Evolutionary conservation across 352 stramenopile genomes (phyloP).

Genomic region (Pythium insidiosum): DNA sequence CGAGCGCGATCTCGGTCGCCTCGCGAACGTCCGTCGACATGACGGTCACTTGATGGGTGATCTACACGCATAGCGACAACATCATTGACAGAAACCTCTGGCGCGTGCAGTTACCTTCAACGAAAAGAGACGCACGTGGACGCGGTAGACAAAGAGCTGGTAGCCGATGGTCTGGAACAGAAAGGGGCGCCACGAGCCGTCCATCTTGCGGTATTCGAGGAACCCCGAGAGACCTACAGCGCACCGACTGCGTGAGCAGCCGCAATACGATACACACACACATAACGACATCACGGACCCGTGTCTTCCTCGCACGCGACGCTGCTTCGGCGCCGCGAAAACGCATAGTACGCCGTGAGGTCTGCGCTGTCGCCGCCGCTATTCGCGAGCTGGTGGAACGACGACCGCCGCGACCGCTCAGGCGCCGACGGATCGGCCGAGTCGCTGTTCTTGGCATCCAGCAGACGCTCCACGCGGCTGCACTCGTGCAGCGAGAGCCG

Average conservation of each 20-base stretch:
- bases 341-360: slow-evolving; percentile 56
- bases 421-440: no score
- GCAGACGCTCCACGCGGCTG: not conserved
- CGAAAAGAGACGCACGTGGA: slow-evolving; percentile 48
- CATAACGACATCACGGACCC: slow-evolving; percentile 3
- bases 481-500: slow-evolving; percentile 8
- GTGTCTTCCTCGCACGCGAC: slow-evolving; percentile 30
- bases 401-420: slow-evolving; percentile 1
- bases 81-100: not conserved
- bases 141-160: slow-evolving; percentile 60
- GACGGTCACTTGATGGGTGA: slow-evolving; percentile 59
- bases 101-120: not conserved
- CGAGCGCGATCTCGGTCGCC: slow-evolving; percentile 44
- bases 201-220: slow-evolving; percentile 62
- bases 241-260: no score
- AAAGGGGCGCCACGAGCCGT: slow-evolving; percentile 66
- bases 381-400: slow-evolving; percentile 8
- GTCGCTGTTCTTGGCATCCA: no score
- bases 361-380: slow-evolving; percentile 24
- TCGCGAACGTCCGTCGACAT: slow-evolving; percentile 66
- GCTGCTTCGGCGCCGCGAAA: slow-evolving; percentile 41
- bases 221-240: slow-evolving; percentile 42
- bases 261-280: no score
- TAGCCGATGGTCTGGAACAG: slow-evolving; percentile 69
- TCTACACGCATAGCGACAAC: no score